Percentiles rank a stretch among this genome's conserved stretches.
Evolutionary conservation across 495 filamentous ascomycete species (phyloP).

Genomic region (Polyplosphaeria fusca): DNA sequence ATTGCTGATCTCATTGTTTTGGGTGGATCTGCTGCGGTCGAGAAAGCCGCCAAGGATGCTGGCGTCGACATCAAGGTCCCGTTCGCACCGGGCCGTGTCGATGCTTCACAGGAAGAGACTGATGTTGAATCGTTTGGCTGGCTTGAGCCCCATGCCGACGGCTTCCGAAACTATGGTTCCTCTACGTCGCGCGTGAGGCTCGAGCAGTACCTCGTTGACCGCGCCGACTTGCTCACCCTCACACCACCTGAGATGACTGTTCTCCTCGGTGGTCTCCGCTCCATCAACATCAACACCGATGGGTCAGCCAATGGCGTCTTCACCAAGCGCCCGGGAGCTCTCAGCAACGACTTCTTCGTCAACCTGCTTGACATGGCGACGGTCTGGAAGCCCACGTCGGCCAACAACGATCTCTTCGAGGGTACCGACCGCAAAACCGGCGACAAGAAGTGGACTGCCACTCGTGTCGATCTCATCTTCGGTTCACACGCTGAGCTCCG

Average conservation of each 20-base stretch:
- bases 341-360: constrained; percentile 74
- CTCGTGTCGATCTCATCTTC: constrained; percentile 66
- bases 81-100: constrained; percentile 39
- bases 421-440: constrained; percentile 66
- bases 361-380: constrained; percentile 67
- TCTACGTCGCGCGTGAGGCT: constrained; percentile 55
- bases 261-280: constrained; percentile 64
- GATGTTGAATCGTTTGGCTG: constrained; percentile 59
- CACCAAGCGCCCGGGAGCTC: constrained; percentile 59
- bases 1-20: constrained; percentile 71
- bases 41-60: constrained; percentile 35
- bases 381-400: constrained; percentile 54
- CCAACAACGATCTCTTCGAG: constrained; percentile 54
- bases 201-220: constrained; percentile 67
- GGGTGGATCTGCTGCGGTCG: constrained; percentile 48
- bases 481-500: constrained; percentile 69
- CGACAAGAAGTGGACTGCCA: constrained; percentile 63
- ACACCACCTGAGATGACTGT: constrained; percentile 65
- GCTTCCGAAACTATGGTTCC: constrained; percentile 72
- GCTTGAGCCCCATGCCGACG: constrained; percentile 61
- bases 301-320: constrained; percentile 61
- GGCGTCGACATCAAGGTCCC: constrained; percentile 21
- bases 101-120: constrained; percentile 59
- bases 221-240: constrained; percentile 63
- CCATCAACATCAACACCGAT: constrained; percentile 63